phyloP scores from a whole-genome alignment of 192 early-diverging fungal species.

The Coemansia sp. region DNA sequence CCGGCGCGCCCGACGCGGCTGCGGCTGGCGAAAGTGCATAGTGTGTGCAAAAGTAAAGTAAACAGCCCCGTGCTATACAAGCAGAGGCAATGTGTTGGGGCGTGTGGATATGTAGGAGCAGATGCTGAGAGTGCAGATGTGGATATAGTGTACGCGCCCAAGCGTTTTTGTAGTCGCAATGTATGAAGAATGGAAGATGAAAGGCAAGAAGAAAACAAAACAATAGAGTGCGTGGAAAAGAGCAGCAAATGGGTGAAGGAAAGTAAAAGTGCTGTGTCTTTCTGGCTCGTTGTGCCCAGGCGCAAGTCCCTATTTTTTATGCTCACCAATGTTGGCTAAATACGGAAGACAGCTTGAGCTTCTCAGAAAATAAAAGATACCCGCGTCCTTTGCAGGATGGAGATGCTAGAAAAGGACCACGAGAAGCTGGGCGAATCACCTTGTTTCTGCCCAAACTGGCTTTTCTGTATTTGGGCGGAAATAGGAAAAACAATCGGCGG shows the following conservation, averaged over 20 bases:
- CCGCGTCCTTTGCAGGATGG: background rate
- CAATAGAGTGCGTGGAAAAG: background rate
- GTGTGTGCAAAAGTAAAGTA: background rate
- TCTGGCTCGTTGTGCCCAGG: background rate
- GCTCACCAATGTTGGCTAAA: conserved; percentile 3
- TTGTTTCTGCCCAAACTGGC: background rate
- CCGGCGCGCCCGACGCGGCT: conserved; percentile 35
- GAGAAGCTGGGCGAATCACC: background rate
- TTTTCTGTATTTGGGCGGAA: background rate
- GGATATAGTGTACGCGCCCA: no score
- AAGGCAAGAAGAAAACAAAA: conserved; percentile 3
- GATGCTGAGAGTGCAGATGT: no score
- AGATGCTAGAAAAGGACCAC: background rate
- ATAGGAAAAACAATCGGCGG: background rate
- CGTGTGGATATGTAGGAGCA: no score
- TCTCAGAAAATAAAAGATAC: background rate
- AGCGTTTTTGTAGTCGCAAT: background rate
- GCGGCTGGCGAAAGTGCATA: conserved; percentile 44
- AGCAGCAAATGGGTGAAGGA: background rate
- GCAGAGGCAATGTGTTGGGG: conserved; percentile 2
- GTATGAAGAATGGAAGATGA: conserved; percentile 2
- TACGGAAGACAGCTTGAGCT: background rate
- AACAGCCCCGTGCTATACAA: no score
- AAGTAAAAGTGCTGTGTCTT: background rate
- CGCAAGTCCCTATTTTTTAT: conserved; percentile 6